Evolutionary conservation across 306 rosid species (phyloP), one percentile per base, ranked within the genome.

Genomic region (Prunus salicina): DNA sequence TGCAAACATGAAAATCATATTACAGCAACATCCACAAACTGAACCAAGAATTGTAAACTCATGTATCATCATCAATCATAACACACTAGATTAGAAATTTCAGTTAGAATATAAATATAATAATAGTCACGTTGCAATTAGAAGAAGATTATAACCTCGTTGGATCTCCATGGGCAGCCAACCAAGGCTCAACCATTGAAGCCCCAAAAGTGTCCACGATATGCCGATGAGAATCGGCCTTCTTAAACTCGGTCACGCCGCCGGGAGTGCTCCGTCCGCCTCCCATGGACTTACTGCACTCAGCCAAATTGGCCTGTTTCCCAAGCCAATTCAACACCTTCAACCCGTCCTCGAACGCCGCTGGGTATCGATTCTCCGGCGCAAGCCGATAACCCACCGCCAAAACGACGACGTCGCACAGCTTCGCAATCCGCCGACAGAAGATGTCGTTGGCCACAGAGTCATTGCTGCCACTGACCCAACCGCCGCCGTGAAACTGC

Each of bases 401-500:
- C 24, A 95, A 77, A 0, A 92, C 91, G 8, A 92, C 84, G 24
- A 84, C 91, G 43, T 95, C 99, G 25, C 97, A 95, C 45, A 90
- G 50, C 72, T 89, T 95, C 7, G 97, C 90, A 28, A 92, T 84
- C 71, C 99, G 73, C 78, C 99, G 80, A 65, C 99, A 92, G 73
- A 92, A 95, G 15, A 75, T 78, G 27, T 92, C 97, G 27, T 95
- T 95, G 1, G 97, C 93, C 19, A 80, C 93, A 15, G 99, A 87
- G 41, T 92, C 97, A 38, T 81, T 85, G 84, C 97, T 89, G 80
- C 99, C 99, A 67, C 97, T 90, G 78, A 95, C 97, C 99, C 99
- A 95, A 4, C 97, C 99, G 16, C 99, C 99, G 2, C 97, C 97
- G 76, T 95, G 99, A 82, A 95, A 92, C 79, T 92, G 99, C 88